Evolutionary conservation across 192 early-diverging fungal genomes (phyloP).

Genomic region (Coemansia sp.): DNA sequence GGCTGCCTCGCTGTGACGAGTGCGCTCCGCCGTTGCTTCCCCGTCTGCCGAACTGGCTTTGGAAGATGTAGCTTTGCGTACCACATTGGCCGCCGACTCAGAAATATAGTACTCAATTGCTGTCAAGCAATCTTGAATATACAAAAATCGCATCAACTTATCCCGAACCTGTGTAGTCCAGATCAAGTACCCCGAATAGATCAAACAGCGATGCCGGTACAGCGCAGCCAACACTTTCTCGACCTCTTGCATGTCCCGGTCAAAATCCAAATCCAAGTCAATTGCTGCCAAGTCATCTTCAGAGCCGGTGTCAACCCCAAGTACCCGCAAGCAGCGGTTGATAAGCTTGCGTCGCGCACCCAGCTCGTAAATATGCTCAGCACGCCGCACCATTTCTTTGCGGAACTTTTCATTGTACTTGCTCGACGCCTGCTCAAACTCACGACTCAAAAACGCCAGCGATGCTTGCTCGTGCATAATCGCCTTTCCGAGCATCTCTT

Average conservation of each 20-base stretch:
- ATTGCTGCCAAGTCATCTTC: not conserved
- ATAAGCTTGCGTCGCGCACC: constrained; percentile 51
- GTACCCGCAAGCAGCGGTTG: constrained; percentile 47
- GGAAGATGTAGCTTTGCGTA: constrained; percentile 57
- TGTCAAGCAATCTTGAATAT: constrained; percentile 64
- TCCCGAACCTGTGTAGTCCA: constrained; percentile 88
- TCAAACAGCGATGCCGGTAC: constrained; percentile 73
- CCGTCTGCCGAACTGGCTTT: constrained; percentile 1
- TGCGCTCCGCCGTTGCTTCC: not conserved
- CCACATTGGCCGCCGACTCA: constrained; percentile 73
- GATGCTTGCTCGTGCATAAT: constrained; percentile 43
- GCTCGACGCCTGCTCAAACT: constrained; percentile 44
- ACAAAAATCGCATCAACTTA: constrained; percentile 70
- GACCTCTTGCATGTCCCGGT: constrained; percentile 46
- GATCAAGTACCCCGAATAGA: constrained; percentile 79
- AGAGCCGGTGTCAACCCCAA: constrained; percentile 24
- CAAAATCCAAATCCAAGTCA: constrained; percentile 22
- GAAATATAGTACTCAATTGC: constrained; percentile 82
- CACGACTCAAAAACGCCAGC: constrained; percentile 35
- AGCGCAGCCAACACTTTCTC: constrained; percentile 50
- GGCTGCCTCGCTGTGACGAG: constrained; percentile 1
- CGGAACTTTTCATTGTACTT: constrained; percentile 37
- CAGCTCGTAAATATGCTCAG: constrained; percentile 53
- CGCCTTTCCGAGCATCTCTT: constrained; percentile 44
- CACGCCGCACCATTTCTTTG: constrained; percentile 35